Base-by-base conservation (phyloP, 2,329 filamentous ascomycete genomes). In the Fusarium piperis region DNA sequence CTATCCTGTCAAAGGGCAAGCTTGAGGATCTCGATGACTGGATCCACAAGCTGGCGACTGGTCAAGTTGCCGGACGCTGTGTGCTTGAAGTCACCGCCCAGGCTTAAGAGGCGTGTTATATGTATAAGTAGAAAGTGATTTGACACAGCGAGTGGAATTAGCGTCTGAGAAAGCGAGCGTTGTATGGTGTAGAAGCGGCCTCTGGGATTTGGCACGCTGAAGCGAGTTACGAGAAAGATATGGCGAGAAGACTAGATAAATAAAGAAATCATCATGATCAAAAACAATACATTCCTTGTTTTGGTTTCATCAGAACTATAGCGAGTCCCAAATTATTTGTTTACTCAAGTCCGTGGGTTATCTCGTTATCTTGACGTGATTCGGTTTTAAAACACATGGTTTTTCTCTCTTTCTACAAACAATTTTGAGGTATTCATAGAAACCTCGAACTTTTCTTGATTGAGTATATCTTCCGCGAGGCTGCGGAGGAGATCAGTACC, bases 1-100 rank as follows among this genome's bases (percentile, higher is more conserved):
- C 75, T 3, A 77, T 77, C 30, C 16, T 77, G 0, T 56, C 67
- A 1, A 77, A 73, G 20, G 75, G 75, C 0, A 77, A 77, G 32
- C 64, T 77, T 5, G 75, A 75, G 16, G 74, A 77, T 16, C 59
- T 77, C 18, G 71, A 77, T 35, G 41, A 63, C 1, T 77, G 71
- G 65, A 32, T 77, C 6, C 26, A 74, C 2, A 77, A 75, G 44
- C n/a, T 77, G 48, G 67, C 58, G 1, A 60, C 65, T 6, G 75
- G 75, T 1, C 62, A 74, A 20, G 51, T 77, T 12, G 75, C 74
- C 12, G 75, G 75, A 3, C 74, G 75, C 7, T 75, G 62, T 2
- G 75, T 77, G 0, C 30, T 77, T 2, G 30, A 77, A 10, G 69
- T 77, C 12, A 33, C 74, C 6, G 57, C 58, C 35, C 67, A 59